Conservation (phyloP, 805 yeast genomes). For the Suhomyces xylopsoci region DNA sequence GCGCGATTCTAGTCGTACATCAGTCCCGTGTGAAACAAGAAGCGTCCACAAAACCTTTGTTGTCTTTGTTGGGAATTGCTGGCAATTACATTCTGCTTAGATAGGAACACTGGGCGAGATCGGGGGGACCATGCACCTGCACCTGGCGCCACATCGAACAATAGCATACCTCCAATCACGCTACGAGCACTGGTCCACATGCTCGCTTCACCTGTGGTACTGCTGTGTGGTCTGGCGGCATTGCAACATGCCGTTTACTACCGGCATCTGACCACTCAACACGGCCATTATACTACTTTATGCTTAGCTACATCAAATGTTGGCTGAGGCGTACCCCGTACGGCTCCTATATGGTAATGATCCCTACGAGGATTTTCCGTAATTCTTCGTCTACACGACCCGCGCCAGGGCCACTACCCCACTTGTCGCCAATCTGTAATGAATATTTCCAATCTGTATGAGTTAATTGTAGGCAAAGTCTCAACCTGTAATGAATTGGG, state of each 20-base stretch:
- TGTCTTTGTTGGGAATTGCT: neutral
- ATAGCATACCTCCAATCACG: neutral
- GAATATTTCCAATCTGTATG: neutral
- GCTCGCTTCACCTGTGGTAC: neutral
- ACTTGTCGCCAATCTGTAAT: neutral
- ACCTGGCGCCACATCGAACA: neutral
- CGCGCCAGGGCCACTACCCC: neutral
- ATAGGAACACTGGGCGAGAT: neutral
- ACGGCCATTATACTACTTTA: neutral
- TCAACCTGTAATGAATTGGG: no score
- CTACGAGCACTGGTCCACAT: neutral
- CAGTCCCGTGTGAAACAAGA: neutral
- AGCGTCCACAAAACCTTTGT: neutral
- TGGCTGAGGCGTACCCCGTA: neutral
- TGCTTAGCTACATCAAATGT: neutral
- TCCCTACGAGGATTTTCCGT: neutral
- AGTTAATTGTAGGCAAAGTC: no score
- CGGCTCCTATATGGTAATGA: neutral
- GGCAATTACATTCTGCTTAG: neutral
- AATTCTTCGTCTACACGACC: neutral
- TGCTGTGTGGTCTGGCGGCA: neutral
- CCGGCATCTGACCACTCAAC: neutral
- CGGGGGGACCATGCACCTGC: neutral
- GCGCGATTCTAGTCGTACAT: neutral
- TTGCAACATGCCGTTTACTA: neutral